Conservation (phyloP, 352 stramenopile species). For the Phytopythium montanum region DNA sequence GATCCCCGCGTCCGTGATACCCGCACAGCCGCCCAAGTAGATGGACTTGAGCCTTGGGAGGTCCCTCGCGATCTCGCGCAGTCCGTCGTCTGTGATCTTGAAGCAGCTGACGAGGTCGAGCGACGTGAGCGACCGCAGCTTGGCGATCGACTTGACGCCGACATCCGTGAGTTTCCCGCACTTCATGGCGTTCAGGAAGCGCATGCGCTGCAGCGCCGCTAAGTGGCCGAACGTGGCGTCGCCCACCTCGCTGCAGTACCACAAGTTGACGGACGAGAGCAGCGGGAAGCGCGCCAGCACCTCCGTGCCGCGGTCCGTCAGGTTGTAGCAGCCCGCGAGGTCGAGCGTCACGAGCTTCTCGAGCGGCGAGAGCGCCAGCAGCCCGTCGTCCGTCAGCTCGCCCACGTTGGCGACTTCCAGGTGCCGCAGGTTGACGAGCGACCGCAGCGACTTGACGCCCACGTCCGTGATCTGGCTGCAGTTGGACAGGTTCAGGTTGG, state of each 20-base stretch:
- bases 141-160: conserved; percentile 41
- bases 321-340: conserved; percentile 75
- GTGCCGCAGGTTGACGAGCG: conserved; percentile 57
- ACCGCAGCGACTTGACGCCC: conserved; percentile 41
- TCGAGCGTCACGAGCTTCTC: conserved; percentile 59
- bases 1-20: conserved; percentile 58
- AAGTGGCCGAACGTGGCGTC: conserved; percentile 60
- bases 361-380: conserved; percentile 47
- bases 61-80: conserved; percentile 26
- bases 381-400: conserved; percentile 59
- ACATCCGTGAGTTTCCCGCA: conserved; percentile 66
- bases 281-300: conserved; percentile 51
- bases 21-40: conserved; percentile 57
- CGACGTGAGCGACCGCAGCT: conserved; percentile 50
- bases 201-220: conserved; percentile 44
- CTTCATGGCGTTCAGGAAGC: conserved; percentile 82
- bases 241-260: conserved; percentile 81
- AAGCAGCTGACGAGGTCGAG: conserved; percentile 82
- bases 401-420: conserved; percentile 77
- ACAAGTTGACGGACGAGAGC: conserved; percentile 71
- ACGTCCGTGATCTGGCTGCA: conserved; percentile 72
- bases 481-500: conserved; percentile 72
- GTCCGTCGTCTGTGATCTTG: conserved; percentile 51
- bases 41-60: conserved; percentile 56
- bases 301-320: conserved; percentile 62